phyloP scores from a whole-genome alignment of 106 monocot species.

The Phalaenopsis aphrodite region DNA sequence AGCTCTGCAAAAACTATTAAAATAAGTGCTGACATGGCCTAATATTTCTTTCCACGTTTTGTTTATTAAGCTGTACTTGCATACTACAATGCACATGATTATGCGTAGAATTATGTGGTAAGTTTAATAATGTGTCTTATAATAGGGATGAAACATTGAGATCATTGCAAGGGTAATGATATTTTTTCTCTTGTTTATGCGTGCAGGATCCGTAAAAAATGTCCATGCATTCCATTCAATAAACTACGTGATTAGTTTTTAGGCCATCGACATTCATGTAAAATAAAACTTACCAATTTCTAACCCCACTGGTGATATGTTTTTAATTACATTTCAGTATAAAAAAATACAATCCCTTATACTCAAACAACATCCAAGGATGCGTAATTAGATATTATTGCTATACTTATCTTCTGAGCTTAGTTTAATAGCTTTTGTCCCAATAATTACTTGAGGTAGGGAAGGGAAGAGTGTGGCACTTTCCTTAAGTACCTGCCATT shows the following conservation, averaged over 20 bases:
- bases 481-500: no score
- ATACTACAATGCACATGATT: neutral
- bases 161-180: neutral
- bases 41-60: neutral
- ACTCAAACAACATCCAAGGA: neutral
- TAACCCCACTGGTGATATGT: neutral
- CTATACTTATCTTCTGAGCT: neutral
- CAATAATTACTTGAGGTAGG: neutral
- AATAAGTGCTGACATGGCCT: neutral
- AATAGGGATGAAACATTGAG: neutral
- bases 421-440: neutral
- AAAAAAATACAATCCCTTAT: neutral
- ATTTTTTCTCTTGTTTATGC: neutral
- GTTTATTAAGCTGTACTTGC: neutral
- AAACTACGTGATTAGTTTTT: neutral
- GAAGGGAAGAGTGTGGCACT: no score
- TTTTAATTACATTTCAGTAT: neutral
- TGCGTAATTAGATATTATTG: slow-evolving; percentile 1
- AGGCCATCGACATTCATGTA: neutral
- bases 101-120: neutral
- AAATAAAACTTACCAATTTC: neutral
- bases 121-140: neutral
- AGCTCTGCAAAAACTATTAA: neutral
- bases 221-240: neutral
- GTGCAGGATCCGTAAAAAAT: neutral